Percentiles rank a stretch among this genome's conserved stretches.
Conservation (phyloP, 2,329 filamentous ascomycete species). For the Talaromyces sp. region DNA sequence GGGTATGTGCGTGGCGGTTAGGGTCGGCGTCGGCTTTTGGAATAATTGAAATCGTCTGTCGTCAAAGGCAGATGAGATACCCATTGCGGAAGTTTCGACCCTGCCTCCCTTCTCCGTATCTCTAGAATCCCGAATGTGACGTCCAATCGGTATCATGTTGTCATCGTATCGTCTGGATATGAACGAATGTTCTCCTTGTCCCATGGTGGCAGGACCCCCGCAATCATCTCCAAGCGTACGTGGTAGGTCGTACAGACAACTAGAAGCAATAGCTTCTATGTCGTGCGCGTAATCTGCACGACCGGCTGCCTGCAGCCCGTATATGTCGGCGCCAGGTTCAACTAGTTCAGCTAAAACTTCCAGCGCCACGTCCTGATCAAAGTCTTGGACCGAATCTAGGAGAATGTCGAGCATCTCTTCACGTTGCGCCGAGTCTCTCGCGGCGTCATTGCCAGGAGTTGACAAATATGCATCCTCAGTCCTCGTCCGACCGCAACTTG, state of each 20-base stretch:
- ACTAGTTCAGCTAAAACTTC: conserved; percentile 3
- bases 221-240: not conserved
- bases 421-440: not conserved
- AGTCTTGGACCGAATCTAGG: not conserved
- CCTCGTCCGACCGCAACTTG: not conserved
- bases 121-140: not conserved
- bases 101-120: not conserved
- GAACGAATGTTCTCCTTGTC: not conserved
- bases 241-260: not conserved
- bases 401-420: conserved; percentile 1
- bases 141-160: not conserved
- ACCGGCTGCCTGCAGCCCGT: not conserved
- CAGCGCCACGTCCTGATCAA: conserved; percentile 1
- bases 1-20: not conserved
- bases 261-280: not conserved
- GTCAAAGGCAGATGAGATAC: not conserved
- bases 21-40: not conserved
- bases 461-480: not conserved
- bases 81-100: no score
- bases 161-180: not conserved
- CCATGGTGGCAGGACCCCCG: not conserved
- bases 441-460: not conserved
- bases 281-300: not conserved
- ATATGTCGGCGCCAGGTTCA: not conserved
- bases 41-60: not conserved